Conservation (phyloP, 495 filamentous ascomycete genomes). For the Terfezia boudieri region DNA sequence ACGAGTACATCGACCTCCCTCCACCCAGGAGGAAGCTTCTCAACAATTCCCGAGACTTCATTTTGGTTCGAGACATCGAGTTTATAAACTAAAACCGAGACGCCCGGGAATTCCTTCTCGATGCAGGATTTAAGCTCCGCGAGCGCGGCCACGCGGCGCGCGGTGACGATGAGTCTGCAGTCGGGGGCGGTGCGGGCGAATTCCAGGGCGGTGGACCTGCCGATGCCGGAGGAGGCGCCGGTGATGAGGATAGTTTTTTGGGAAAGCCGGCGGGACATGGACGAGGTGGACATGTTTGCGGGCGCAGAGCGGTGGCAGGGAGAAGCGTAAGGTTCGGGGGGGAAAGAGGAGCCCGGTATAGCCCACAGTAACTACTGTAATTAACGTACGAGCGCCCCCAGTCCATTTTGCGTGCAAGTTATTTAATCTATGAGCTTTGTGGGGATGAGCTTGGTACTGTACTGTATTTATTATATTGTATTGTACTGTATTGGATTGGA, state of each 20-base stretch:
- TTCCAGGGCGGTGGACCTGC: slow-evolving; percentile 62
- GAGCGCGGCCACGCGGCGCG: slow-evolving; percentile 56
- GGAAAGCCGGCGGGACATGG: slow-evolving; percentile 63
- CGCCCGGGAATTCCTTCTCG: slow-evolving; percentile 53
- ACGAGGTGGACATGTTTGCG: slow-evolving; percentile 29
- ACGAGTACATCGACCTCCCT: slow-evolving; percentile 74
- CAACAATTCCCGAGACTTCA: slow-evolving; percentile 54
- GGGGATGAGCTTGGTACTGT: no score
- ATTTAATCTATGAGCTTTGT: no score
- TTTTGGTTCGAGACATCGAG: slow-evolving; percentile 69
- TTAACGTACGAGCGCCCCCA: no score
- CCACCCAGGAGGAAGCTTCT: slow-evolving; percentile 55
- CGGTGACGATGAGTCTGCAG: slow-evolving; percentile 70
- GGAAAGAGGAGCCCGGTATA: slow-evolving; percentile 24
- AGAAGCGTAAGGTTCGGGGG: slow-evolving; percentile 14
- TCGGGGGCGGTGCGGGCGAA: slow-evolving; percentile 68
- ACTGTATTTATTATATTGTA: no score
- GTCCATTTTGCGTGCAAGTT: no score
- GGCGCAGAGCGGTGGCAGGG: slow-evolving; percentile 1
- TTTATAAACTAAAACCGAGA: slow-evolving; percentile 58
- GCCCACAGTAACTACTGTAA: no score
- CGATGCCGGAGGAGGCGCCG: slow-evolving; percentile 86
- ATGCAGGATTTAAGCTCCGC: slow-evolving; percentile 40
- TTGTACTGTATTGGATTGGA: no score
- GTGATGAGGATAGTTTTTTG: slow-evolving; percentile 91